These are phyloP conservation scores for Fusarium sp. DNA, from an alignment of 2,329 filamentous ascomycete genomes.

Conservation along the genomic window DNA sequence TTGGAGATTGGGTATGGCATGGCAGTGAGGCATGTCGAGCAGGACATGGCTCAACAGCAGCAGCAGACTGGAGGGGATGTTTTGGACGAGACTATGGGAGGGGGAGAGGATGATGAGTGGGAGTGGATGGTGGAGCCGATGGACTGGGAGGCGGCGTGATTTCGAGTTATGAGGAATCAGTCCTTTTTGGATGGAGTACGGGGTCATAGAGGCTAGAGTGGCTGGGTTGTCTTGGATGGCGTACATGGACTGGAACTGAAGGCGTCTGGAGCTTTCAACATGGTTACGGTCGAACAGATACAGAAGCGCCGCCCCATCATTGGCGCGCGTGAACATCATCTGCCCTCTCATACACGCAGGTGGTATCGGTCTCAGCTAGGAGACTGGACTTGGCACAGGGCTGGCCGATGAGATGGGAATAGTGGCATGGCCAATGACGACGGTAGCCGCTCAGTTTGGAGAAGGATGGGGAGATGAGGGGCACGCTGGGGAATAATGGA, in stretches of 20 bases:
- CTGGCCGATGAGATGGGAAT: background rate
- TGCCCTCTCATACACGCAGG: background rate
- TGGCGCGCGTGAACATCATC: background rate
- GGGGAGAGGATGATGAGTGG: conserved; percentile 50
- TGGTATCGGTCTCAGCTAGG: background rate
- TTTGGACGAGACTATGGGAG: conserved; percentile 33
- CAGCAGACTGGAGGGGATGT: conserved; percentile 12
- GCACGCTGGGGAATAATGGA: background rate
- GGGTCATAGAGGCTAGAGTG: background rate
- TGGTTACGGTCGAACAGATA: background rate
- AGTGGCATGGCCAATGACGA: background rate
- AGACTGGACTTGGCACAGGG: background rate
- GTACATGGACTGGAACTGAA: background rate
- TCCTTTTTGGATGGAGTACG: background rate
- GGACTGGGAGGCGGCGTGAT: conserved; percentile 55
- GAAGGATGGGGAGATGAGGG: conserved; percentile 2
- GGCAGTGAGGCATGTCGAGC: conserved; percentile 62
- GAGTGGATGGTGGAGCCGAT: conserved; percentile 60
- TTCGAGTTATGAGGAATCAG: too few species aligned
- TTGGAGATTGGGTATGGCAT: conserved; percentile 72
- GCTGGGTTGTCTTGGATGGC: background rate
- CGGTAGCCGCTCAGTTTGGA: background rate
- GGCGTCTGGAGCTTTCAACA: background rate
- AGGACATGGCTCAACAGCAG: conserved; percentile 61
- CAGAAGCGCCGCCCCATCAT: background rate